These are phyloP conservation scores for Cytospora leucostoma DNA, from an alignment of 2,329 filamentous ascomycete genomes.

Conservation along the genomic window DNA sequence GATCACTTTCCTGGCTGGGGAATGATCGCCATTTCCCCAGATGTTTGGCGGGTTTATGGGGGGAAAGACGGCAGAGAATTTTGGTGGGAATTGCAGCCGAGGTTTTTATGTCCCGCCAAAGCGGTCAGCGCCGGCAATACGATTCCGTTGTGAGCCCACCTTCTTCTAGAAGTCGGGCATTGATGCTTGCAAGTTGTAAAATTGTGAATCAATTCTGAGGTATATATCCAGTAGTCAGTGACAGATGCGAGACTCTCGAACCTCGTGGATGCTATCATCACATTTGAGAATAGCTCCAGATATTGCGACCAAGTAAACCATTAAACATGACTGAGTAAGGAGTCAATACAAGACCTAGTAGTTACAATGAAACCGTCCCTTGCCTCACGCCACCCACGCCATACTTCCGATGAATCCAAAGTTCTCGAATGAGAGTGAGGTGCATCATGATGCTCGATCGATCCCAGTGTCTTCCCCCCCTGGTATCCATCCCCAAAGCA, in stretches of 20 bases:
- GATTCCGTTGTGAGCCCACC: background rate
- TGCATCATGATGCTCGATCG: conserved; percentile 2
- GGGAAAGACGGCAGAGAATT: conserved; percentile 1
- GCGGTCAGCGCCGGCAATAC: conserved; percentile 18
- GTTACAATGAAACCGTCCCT: conserved; percentile 20
- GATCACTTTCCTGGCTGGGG: background rate
- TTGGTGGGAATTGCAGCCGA: conserved; percentile 5
- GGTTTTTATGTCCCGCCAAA: conserved; percentile 13
- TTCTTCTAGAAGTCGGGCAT: background rate
- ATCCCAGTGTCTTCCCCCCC: background rate
- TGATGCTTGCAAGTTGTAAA: background rate
- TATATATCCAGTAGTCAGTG: background rate
- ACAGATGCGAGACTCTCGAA: background rate
- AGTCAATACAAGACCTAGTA: conserved; percentile 23
- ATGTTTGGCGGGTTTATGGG: background rate
- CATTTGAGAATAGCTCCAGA: too few relatives aligned
- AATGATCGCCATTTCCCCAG: background rate
- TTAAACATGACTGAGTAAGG: background rate
- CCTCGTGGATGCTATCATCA: background rate
- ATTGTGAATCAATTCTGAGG: background rate
- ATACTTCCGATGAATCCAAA: conserved; percentile 21
- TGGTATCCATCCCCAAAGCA: conserved; percentile 13
- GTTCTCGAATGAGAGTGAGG: conserved; percentile 10
- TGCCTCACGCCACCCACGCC: conserved; percentile 11
- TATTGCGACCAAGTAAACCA: background rate